phyloP scores from a whole-genome alignment of 2,329 filamentous ascomycete species.

The Sphaerulina musiva region DNA sequence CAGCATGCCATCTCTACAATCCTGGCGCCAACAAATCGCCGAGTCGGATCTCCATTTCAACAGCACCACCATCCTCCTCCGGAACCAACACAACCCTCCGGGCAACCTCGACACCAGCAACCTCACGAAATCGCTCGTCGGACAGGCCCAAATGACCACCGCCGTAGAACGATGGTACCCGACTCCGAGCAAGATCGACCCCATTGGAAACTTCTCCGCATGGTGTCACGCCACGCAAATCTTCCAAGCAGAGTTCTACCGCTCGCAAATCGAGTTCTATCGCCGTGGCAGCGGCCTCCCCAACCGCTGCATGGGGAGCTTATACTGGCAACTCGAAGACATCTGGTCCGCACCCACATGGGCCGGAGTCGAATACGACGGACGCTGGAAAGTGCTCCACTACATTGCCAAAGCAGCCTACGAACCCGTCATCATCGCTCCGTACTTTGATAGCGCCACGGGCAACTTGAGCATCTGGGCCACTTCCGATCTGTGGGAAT shows the following conservation, averaged over 20 bases:
- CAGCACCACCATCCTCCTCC: conserved; percentile 48
- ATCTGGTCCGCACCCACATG: conserved; percentile 56
- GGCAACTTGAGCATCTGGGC: conserved; percentile 50
- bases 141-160: conserved; percentile 54
- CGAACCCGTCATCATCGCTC: conserved; percentile 52
- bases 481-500: conserved; percentile 52
- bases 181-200: conserved; percentile 47
- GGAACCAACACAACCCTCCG: conserved; percentile 55
- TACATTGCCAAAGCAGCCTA: conserved; percentile 54
- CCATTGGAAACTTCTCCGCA: conserved; percentile 53
- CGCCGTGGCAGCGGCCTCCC: conserved; percentile 52
- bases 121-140: conserved; percentile 38
- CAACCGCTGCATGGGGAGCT: conserved; percentile 52
- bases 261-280: conserved; percentile 56
- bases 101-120: conserved; percentile 45
- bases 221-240: conserved; percentile 59
- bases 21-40: conserved; percentile 50
- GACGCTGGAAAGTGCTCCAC: conserved; percentile 57
- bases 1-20: conserved; percentile 55
- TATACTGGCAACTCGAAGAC: conserved; percentile 63
- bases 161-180: conserved; percentile 54
- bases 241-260: conserved; percentile 59
- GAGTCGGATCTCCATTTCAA: conserved; percentile 52
- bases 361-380: conserved; percentile 58
- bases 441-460: conserved; percentile 48